A percentile compares a stretch with the other conserved stretches of the same genome.
phyloP scores from a whole-genome alignment of 1,139 yeast species.

The Entelexis paramagnoliae region DNA sequence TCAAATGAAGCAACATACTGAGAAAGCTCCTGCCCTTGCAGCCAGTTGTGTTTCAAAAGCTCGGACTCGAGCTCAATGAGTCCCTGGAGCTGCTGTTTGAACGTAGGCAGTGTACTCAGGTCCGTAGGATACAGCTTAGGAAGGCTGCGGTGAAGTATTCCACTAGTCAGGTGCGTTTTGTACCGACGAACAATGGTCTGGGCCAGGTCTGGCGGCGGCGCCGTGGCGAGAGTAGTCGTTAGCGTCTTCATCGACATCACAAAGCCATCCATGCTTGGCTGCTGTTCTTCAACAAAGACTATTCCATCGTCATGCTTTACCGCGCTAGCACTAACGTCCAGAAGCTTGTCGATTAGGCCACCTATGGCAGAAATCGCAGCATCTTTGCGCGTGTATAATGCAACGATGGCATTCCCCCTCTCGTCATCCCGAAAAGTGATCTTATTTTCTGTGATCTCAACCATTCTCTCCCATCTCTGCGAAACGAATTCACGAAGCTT shows the following conservation, averaged over 20 bases:
- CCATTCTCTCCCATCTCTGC: not conserved
- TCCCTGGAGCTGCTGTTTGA: not conserved
- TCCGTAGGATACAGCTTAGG: slow-evolving; percentile 3
- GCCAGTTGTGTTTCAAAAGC: not conserved
- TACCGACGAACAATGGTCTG: not conserved
- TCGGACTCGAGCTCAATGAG: not conserved
- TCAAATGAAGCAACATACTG: slow-evolving; percentile 3
- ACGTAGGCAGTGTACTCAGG: not conserved
- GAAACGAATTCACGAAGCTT: not conserved
- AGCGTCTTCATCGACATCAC: not conserved
- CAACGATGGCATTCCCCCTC: not conserved
- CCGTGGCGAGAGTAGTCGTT: not conserved
- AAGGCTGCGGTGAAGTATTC: not conserved
- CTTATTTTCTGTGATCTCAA: not conserved
- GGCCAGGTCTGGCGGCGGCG: slow-evolving; percentile 4
- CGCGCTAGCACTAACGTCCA: not conserved
- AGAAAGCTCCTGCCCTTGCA: not conserved
- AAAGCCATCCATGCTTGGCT: not conserved
- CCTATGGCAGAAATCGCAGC: not conserved
- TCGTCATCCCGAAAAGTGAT: not conserved
- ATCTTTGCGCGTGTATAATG: not conserved
- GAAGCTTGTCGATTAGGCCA: not conserved
- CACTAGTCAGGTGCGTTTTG: not conserved
- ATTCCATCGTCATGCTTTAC: not conserved
- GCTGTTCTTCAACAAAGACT: not conserved